A percentile compares a stretch with the other conserved stretches of the same genome.
These are phyloP conservation scores for Diplodia seriata DNA, from an alignment of 2,329 filamentous ascomycete species.

Conservation along the genomic window DNA sequence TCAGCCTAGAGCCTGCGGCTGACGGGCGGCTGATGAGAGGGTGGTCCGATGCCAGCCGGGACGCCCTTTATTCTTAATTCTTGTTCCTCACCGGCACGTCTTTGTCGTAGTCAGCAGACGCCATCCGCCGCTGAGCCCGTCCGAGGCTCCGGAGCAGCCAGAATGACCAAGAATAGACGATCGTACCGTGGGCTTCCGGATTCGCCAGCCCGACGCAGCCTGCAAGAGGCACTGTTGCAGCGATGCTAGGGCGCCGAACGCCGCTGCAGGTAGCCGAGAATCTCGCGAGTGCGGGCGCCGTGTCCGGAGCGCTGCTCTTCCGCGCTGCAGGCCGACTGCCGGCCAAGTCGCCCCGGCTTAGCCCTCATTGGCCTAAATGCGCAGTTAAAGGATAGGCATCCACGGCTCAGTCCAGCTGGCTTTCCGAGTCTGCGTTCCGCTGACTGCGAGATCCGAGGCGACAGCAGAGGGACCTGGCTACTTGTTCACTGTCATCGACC, in stretches of 20 bases:
- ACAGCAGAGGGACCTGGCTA: not conserved
- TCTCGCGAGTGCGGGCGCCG: not conserved
- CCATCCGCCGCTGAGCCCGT: not conserved
- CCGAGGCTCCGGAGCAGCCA: not conserved
- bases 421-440: slow-evolving; percentile 12
- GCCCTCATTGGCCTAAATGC: slow-evolving; percentile 8
- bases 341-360: slow-evolving; percentile 11
- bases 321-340: slow-evolving; percentile 16
- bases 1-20: not conserved
- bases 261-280: not conserved
- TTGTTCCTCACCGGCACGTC: not conserved
- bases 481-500: slow-evolving; percentile 23
- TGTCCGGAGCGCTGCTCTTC: slow-evolving; percentile 23
- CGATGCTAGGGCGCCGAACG: not conserved
- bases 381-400: not conserved
- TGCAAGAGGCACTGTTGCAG: not conserved
- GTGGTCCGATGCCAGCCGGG: not conserved
- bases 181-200: slow-evolving; percentile 9
- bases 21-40: not conserved
- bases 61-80: not conserved
- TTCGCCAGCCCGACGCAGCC: slow-evolving; percentile 8
- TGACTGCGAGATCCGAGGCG: slow-evolving; percentile 21
- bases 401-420: not conserved
- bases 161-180: not conserved
- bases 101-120: slow-evolving; percentile 2